These are phyloP conservation scores for Penicillium hesseltinei DNA, from an alignment of 2,329 filamentous ascomycete genomes.

Conservation along the genomic window DNA sequence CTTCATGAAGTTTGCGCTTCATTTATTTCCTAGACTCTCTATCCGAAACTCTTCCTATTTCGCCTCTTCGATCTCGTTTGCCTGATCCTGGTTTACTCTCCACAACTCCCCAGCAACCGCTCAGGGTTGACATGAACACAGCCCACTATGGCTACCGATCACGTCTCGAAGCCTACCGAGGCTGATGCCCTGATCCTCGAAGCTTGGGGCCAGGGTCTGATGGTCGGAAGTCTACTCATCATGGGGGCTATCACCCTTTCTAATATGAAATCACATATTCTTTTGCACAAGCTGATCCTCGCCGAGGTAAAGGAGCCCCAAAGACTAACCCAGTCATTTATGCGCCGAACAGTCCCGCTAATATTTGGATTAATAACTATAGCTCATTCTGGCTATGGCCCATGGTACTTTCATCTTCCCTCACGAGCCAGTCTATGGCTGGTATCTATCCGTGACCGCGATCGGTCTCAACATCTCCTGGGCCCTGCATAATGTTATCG, in stretches of 20 bases:
- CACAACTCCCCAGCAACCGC: neutral
- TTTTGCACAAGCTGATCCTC: slow-evolving; percentile 53
- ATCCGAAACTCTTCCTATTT: neutral
- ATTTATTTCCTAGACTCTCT: neutral
- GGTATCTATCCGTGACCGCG: slow-evolving; percentile 62
- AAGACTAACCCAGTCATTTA: neutral
- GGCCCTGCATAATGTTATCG: slow-evolving; percentile 64
- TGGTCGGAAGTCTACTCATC: slow-evolving; percentile 51
- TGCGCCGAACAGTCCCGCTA: neutral
- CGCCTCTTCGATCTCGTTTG: neutral
- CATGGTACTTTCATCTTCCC: slow-evolving; percentile 62
- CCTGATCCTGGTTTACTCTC: neutral
- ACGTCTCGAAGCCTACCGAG: slow-evolving; percentile 23
- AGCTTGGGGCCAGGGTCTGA: slow-evolving; percentile 50
- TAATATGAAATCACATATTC: slow-evolving; percentile 50
- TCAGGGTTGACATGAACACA: slow-evolving; percentile 4
- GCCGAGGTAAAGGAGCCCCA: slow-evolving; percentile 40
- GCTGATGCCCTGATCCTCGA: slow-evolving; percentile 43
- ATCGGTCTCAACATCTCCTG: slow-evolving; percentile 63
- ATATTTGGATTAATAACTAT: neutral
- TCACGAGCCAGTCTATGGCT: slow-evolving; percentile 56
- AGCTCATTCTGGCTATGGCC: slow-evolving; percentile 57
- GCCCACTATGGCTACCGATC: slow-evolving; percentile 13
- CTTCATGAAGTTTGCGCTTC: neutral
- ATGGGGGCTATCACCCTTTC: slow-evolving; percentile 50